Evolutionary conservation across 2,329 filamentous ascomycete species (phyloP), one percentile per base, ranked within the genome.

Genomic region (Colletotrichum horii): DNA sequence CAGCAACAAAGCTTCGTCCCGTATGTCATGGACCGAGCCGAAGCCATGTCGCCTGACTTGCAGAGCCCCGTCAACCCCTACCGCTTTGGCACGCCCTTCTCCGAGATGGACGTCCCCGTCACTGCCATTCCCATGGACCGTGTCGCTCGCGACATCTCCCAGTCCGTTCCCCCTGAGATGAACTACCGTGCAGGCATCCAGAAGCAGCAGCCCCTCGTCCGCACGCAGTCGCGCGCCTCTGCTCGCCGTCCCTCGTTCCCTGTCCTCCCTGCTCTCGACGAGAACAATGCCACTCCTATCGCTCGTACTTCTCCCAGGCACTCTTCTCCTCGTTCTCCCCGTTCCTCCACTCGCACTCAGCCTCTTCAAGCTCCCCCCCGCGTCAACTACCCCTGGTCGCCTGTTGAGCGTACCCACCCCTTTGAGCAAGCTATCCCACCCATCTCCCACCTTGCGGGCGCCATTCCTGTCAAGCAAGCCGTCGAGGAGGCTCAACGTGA

Each of bases 131-230:
- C 92, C 2, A 80, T 92, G 19, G 94, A 93, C 0, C 94, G 94
- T 8, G 88, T 98, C 36, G 89, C 93, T 60, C 94, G 96, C 66
- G 94, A 97, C 81, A 88, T 89, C 62, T 98, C 95, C 30, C 95
- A 98, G 84, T 98, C 96, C 7, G 96, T 98, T 0, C 96, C 96
- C 58, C 96, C 96, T 8, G 93, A 98, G 85, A 98, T 98, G 96
- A 93, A 92, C 82, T 98, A 94, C 87, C 91, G 92, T 36, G 83
- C 87, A 56, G 81, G 71, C 26, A 55, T 38, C 83, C 76, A 82
- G 82, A 74, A 81, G 74, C 80, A 83, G 76, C 79, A 77, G 82
- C 78, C 79, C 79, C 82, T 84, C 30, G 83, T 83, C 38, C 88
- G 89, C 30, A 88, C 88, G 56, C 86, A 89, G 78, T 91, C 90